A percentile compares a stretch with the other conserved stretches of the same genome.
Conservation (phyloP, 176 grass and related monocot species). For the Cenchrus fungigraminus region DNA sequence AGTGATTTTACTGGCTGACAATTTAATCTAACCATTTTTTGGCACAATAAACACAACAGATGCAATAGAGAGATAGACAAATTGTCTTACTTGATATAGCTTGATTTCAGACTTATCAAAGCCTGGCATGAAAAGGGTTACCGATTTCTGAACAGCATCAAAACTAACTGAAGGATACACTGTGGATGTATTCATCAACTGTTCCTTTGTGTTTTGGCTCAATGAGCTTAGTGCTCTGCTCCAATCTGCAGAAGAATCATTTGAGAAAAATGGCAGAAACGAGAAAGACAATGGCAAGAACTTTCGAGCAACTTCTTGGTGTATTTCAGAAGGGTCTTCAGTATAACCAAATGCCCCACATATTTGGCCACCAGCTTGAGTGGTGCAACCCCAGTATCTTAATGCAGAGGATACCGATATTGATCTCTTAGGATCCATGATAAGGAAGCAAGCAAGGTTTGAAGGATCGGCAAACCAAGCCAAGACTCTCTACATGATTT, state of each 20-base stretch:
- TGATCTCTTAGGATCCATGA: constrained; percentile 63
- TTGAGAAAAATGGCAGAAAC: constrained; percentile 55
- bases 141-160: constrained; percentile 66
- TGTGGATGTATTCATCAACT: constrained; percentile 44
- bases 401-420: constrained; percentile 67
- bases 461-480: constrained; percentile 66
- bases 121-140: constrained; percentile 89
- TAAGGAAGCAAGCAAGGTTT: constrained; percentile 84
- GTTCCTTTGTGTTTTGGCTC: constrained; percentile 54
- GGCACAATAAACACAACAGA: not conserved
- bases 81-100: constrained; percentile 73
- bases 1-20: constrained; percentile 1
- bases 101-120: constrained; percentile 96
- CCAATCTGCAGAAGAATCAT: constrained; percentile 57
- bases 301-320: constrained; percentile 56
- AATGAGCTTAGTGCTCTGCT: constrained; percentile 43
- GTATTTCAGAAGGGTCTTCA: constrained; percentile 50
- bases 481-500: constrained; percentile 60
- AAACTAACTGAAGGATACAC: constrained; percentile 67
- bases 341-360: constrained; percentile 79
- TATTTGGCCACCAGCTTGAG: constrained; percentile 83
- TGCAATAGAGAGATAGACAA: not conserved
- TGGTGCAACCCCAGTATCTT: constrained; percentile 93
- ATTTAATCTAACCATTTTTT: not conserved
- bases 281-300: constrained; percentile 76